Percentiles rank a stretch among this genome's conserved stretches.
Conservation (phyloP, 75 land plant genomes). For the Chamaecyparis obtusa region DNA sequence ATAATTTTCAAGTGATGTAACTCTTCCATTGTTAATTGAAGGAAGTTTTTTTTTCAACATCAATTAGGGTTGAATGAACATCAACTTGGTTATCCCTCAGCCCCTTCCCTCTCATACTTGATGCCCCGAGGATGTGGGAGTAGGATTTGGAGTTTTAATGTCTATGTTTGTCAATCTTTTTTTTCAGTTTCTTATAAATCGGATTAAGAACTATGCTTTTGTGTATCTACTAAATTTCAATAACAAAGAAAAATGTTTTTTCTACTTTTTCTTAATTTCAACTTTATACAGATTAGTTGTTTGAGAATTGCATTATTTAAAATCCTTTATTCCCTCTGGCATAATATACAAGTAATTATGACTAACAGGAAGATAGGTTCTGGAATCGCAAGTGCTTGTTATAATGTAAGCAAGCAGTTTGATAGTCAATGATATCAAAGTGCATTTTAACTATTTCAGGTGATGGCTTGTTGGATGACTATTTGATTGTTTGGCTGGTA, state of each 20-base stretch:
- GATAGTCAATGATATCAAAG: neutral
- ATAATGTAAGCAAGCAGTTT: neutral
- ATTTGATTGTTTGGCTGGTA: neutral
- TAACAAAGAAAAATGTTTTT: neutral
- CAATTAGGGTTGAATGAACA: neutral
- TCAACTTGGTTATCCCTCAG: neutral
- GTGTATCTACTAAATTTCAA: neutral
- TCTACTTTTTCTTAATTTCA: neutral
- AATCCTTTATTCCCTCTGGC: neutral
- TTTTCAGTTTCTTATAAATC: neutral
- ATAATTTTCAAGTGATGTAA: neutral
- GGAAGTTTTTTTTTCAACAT: neutral
- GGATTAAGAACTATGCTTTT: neutral
- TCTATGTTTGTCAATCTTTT: neutral
- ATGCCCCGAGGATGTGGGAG: neutral
- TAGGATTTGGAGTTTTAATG: neutral
- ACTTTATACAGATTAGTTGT: neutral
- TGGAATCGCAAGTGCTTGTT: neutral
- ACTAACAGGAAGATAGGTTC: neutral
- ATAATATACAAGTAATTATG: neutral
- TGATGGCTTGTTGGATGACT: neutral
- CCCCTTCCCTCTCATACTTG: neutral
- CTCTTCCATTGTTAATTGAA: neutral
- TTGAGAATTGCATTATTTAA: neutral
- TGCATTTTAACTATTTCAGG: neutral